Evolutionary conservation across 2,329 filamentous ascomycete genomes (phyloP).

Genomic region (Fusarium sublunatum): DNA sequence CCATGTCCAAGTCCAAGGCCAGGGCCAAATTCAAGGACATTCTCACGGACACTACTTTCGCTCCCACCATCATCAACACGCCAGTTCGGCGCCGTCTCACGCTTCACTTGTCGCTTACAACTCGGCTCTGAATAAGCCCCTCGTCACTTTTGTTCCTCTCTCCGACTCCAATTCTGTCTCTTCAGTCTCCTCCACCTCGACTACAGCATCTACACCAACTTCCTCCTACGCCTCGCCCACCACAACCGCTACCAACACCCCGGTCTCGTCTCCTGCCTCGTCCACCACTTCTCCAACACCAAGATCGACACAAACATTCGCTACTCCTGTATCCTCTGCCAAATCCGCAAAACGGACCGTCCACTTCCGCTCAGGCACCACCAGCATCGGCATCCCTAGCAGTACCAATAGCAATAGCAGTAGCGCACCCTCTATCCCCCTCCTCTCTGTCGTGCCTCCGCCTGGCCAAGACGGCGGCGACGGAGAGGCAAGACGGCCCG

Average conservation of each 20-base stretch:
- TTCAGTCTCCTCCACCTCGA: conserved; percentile 32
- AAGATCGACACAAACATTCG: conserved; percentile 37
- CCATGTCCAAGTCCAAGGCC: too few relatives aligned
- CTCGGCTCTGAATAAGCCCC: conserved; percentile 39
- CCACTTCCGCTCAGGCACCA: conserved; percentile 28
- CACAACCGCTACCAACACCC: conserved; percentile 31
- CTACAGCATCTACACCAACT: conserved; percentile 33
- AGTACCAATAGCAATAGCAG: conserved; percentile 50
- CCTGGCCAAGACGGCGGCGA: conserved; percentile 49
- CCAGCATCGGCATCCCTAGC: conserved; percentile 30
- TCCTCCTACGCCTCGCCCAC: conserved; percentile 33
- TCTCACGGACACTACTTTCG: conserved; percentile 38
- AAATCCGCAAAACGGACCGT: conserved; percentile 29
- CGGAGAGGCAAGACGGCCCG: conserved; percentile 51
- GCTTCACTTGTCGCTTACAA: conserved; percentile 38
- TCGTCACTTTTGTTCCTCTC: conserved; percentile 35
- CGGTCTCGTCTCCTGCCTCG: conserved; percentile 35
- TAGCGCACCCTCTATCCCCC: conserved; percentile 33
- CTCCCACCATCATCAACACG: conserved; percentile 38
- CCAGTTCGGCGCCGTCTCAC: conserved; percentile 35
- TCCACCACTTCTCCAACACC: conserved; percentile 38
- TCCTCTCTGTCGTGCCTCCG: conserved; percentile 50
- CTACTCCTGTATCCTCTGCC: conserved; percentile 27
- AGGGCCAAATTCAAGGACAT: conserved; percentile 10
- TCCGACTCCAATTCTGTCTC: conserved; percentile 40